Evolutionary conservation across 2,329 filamentous ascomycete species (phyloP), one percentile per base, ranked within the genome.

Genomic region (Lasiodiplodia gonubiensis): DNA sequence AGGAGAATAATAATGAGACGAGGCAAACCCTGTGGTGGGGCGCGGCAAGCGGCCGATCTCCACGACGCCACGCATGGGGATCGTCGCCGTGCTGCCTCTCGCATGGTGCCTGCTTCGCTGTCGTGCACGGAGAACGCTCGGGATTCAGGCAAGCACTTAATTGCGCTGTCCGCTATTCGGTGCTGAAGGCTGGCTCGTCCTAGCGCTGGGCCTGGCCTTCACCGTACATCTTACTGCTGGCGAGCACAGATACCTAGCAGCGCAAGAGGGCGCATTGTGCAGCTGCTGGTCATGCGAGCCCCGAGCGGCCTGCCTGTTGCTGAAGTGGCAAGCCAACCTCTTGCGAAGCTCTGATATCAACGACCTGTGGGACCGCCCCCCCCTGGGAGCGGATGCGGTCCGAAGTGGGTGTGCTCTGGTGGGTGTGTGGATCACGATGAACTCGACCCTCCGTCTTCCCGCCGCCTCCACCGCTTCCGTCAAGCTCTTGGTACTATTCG

Each of bases 1-100:
- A 49, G 6, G 23, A 61, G 23, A 46, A 59, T 23, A 49, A 27
- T 35, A 35, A 48, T 61, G 21, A 46, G 21, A 16, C 23, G 16
- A 18, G 33, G 18, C 42, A 37, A 55, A 55, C n/a, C 27, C 59
- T 35, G 59, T 51, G 59, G 59, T 63, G 59, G 59, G 59, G 59
- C 59, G 46, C 59, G 46, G 59, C 59, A 63, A 49, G 39, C 59
- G 59, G 59, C 59, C 59, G 59, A 63, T 63, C 57, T 16, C 39
- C 57, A 61, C 57, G 57, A 33, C 57, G 57, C 57, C 57, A 49
- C 48, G 57, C 59, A 51, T 63, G 30, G 59, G n/a, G 59, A 63
- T 63, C 59, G 59, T 51, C 59, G 59, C 46, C 30, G 59, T 49
- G 14, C 42, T 51, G 59, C 57, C 48, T 57, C 55, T 59, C 27